A percentile compares a stretch with the other conserved stretches of the same genome.
Conservation (phyloP, 2,329 filamentous ascomycete genomes). For the Colletotrichum lini region DNA sequence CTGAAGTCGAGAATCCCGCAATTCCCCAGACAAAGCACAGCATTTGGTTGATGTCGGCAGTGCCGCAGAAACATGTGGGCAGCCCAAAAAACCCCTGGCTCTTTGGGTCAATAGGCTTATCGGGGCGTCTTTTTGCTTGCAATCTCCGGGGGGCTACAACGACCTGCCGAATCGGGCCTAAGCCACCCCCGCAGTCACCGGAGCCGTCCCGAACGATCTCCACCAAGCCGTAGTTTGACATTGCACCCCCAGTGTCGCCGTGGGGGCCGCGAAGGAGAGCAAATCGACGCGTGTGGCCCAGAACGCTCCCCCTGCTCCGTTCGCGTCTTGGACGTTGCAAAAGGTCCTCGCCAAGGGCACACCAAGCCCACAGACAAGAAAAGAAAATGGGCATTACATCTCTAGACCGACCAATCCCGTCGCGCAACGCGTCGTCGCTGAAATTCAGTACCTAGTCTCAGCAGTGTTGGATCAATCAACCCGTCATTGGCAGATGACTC, state of each 20-base stretch:
- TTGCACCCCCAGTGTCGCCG: neutral
- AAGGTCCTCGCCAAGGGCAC: conserved; percentile 10
- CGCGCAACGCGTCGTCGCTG: neutral
- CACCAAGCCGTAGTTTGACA: neutral
- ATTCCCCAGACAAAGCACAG: neutral
- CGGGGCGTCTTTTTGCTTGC: neutral
- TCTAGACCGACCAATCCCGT: conserved; percentile 1
- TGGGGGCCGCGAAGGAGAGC: neutral
- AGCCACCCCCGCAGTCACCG: conserved; percentile 8
- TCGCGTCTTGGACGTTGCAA: conserved; percentile 21
- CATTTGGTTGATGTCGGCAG: neutral
- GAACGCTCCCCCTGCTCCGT: neutral
- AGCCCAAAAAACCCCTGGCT: neutral
- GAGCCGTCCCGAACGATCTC: conserved; percentile 13
- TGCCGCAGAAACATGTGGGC: neutral
- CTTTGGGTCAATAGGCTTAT: neutral
- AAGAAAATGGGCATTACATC: neutral
- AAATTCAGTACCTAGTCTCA: neutral
- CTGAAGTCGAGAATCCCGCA: neutral
- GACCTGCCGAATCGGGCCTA: conserved; percentile 26
- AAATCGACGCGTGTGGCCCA: conserved; percentile 5
- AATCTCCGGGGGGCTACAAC: conserved; percentile 20
- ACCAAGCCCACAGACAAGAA: neutral
- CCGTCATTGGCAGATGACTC: neutral
- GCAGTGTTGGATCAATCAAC: neutral